Conservation (phyloP, 768 basidiomycete genomes). For the Macrocybe gigantea region DNA sequence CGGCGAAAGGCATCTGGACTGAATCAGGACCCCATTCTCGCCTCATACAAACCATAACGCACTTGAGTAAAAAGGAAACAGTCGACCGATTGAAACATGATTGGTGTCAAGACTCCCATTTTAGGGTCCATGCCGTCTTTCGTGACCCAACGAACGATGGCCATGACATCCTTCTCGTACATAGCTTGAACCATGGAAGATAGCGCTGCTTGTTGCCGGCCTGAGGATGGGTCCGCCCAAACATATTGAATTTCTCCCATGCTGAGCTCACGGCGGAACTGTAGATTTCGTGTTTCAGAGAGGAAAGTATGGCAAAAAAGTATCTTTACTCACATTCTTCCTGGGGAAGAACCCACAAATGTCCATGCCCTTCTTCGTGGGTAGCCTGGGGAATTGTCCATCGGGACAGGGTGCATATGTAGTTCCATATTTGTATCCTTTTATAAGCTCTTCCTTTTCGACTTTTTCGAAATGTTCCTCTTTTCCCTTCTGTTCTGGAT, state of each 20-base stretch:
- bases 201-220: constrained; percentile 75
- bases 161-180: constrained; percentile 57
- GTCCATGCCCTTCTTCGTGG: constrained; percentile 82
- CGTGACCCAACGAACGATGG: constrained; percentile 79
- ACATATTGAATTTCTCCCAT: constrained; percentile 87
- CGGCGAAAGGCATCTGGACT: constrained; percentile 86
- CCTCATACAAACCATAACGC: constrained; percentile 8
- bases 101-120: constrained; percentile 74
- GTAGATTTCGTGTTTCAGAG: constrained; percentile 1
- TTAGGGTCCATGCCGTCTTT: constrained; percentile 73
- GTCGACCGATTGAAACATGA: constrained; percentile 61
- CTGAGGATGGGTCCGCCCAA: constrained; percentile 65
- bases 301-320: neutral
- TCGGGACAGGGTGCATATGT: constrained; percentile 85
- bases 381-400: constrained; percentile 70
- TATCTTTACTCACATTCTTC: constrained; percentile 45
- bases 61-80: constrained; percentile 84
- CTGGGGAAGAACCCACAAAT: constrained; percentile 77
- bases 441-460: constrained; percentile 73
- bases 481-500: constrained; percentile 21
- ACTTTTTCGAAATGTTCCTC: constrained; percentile 42
- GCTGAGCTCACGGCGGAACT: constrained; percentile 79
- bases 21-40: neutral
- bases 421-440: constrained; percentile 86
- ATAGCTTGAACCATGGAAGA: constrained; percentile 87